Conservation (phyloP, 2,329 filamentous ascomycete species). For the Stachybotrys chlorohalonatus region DNA sequence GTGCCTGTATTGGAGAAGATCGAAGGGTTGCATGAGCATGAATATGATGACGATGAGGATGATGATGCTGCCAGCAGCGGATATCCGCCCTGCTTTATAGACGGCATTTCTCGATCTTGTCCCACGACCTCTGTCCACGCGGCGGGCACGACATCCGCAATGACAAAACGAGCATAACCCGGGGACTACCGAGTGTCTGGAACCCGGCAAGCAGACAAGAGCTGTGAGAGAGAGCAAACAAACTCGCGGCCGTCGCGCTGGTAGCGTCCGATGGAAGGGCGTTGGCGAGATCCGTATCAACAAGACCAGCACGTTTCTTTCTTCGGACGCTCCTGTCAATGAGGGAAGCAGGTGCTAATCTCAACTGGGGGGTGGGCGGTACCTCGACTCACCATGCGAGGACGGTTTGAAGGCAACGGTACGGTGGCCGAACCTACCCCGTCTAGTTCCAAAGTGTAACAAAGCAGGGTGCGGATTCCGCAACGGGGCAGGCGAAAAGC, state of each 20-base stretch:
- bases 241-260: slow-evolving; percentile 10
- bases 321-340: not conserved
- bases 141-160: no score
- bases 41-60: not conserved
- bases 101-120: not conserved
- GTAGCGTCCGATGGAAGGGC: slow-evolving; percentile 9
- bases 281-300: slow-evolving; percentile 2
- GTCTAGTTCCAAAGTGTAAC: no score
- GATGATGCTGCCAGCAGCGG: not conserved
- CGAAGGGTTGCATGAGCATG: not conserved
- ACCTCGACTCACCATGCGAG: no score
- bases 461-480: no score
- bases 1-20: not conserved
- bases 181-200: not conserved
- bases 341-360: not conserved
- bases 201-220: slow-evolving; percentile 10
- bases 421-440: no score
- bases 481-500: no score
- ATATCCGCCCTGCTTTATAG: not conserved
- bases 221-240: slow-evolving; percentile 10
- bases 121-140: no score
- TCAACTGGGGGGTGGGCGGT: no score
- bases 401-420: no score
- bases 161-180: not conserved
- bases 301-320: not conserved